Evolutionary conservation across 164 flowering plant species (phyloP), one percentile per base, ranked within the genome.

Genomic region (Tetrastigma voinierianum): DNA sequence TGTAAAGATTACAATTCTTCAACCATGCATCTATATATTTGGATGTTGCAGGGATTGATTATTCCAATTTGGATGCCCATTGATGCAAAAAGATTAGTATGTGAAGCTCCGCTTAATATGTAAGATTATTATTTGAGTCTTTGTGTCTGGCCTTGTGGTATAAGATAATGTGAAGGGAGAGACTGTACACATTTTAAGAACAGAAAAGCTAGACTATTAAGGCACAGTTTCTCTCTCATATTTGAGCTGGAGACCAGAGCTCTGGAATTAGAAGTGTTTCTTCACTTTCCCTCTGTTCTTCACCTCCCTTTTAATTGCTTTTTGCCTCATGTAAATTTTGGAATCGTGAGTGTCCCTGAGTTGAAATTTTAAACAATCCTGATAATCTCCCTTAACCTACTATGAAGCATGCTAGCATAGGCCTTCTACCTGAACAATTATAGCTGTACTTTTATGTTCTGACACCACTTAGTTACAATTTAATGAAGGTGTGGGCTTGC

Each of bases 11-110:
- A 32, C 40, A 1, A 10, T 54, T 70, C 68, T 74, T 66, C 81
- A 79, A 73, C 80, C 51, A 69, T 74, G 70, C 78, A 71, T n/a
- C n/a, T 73, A 49, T 71, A 67, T 71, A 73, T 78, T 70, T 78
- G 76, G 70, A 64, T 80, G 76, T 82, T 74, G 82, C 81, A 78
- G 81, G 82, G 57, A 46, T 62, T 70, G 63, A 65, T 24, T 64
- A 46, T 69, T 61, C 61, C 59, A 21, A 60, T 69, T 57, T 43
- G 68, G 71, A 51, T 64, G 70, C 73, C 72, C 45, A 61, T 71
- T 75, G 73, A 63, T 70, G 77, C 74, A 1, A 62, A 61, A 69
- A 74, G 75, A n/a, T n/a, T 79, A 62, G 65, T 69, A 43, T 75
- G 71, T 67, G 77, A 81, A 69, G 76, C 84, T 65, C 72, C 67